A percentile compares a stretch with the other conserved stretches of the same genome.
phyloP scores from a whole-genome alignment of 805 yeast species.

The Yamadazyma scolyti region DNA sequence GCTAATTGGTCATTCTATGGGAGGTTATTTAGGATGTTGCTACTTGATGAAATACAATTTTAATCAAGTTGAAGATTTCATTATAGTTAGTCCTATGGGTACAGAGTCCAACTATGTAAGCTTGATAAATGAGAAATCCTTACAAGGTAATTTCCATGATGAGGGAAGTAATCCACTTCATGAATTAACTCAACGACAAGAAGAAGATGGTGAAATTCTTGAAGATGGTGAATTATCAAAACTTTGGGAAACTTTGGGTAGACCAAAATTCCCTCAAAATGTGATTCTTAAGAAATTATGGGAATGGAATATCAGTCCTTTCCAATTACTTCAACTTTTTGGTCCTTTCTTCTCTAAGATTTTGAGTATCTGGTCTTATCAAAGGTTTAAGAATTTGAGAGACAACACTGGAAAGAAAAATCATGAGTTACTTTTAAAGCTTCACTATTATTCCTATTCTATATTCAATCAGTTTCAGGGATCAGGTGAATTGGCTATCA shows the following conservation, averaged over 20 bases:
- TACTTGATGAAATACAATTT: slow-evolving; percentile 37
- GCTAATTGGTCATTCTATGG: slow-evolving; percentile 40
- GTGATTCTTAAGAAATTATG: slow-evolving; percentile 28
- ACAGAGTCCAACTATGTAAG: slow-evolving; percentile 36
- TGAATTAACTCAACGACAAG: slow-evolving; percentile 21
- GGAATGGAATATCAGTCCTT: slow-evolving; percentile 37
- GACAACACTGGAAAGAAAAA: slow-evolving; percentile 9
- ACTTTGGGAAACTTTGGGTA: slow-evolving; percentile 33
- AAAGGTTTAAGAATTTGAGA: slow-evolving; percentile 29
- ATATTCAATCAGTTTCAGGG: slow-evolving; percentile 42
- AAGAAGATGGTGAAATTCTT: slow-evolving; percentile 12
- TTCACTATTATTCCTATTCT: slow-evolving; percentile 38
- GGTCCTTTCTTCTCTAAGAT: slow-evolving; percentile 41
- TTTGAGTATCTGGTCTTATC: slow-evolving; percentile 40
- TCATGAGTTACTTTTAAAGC: slow-evolving; percentile 23
- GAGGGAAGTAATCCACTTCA: slow-evolving; percentile 32
- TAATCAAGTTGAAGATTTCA: slow-evolving; percentile 18
- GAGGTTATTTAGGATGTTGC: slow-evolving; percentile 38
- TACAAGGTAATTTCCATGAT: slow-evolving; percentile 32
- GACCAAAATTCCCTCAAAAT: slow-evolving; percentile 35
- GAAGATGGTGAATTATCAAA: slow-evolving; percentile 14
- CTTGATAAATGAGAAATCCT: slow-evolving; percentile 26
- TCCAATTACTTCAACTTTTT: slow-evolving; percentile 31
- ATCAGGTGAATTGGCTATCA: slow-evolving; percentile 42
- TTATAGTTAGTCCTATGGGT: slow-evolving; percentile 42